A percentile compares a stretch with the other conserved stretches of the same genome.
Evolutionary conservation across 2,329 filamentous ascomycete species (phyloP).

Genomic region (Microsporum audouinii): DNA sequence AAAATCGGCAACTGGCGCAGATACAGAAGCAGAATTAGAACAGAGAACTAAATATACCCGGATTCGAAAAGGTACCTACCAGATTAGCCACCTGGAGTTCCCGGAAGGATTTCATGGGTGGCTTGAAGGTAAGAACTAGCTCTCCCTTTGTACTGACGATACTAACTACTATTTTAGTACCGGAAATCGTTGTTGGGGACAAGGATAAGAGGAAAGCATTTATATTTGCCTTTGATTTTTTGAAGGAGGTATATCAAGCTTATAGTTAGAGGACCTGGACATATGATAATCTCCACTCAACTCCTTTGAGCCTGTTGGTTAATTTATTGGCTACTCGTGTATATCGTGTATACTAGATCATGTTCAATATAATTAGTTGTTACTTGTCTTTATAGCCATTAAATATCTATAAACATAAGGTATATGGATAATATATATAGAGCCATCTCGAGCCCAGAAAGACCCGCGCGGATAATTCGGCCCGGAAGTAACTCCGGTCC

Average conservation of each 20-base stretch:
- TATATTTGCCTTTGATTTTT: constrained; percentile 8
- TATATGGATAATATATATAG: no score
- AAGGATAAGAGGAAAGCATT: constrained; percentile 10
- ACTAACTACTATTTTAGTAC: constrained; percentile 10
- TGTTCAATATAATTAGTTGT: neutral
- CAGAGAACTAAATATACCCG: neutral
- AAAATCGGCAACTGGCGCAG: neutral
- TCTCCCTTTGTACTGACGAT: neutral
- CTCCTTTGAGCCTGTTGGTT: neutral
- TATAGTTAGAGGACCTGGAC: neutral
- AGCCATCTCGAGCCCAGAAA: no score
- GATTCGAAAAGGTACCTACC: neutral
- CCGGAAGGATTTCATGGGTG: constrained; percentile 22
- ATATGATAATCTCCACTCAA: neutral
- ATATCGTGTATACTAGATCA: neutral
- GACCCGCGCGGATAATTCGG: neutral
- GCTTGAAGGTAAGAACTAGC: constrained; percentile 15
- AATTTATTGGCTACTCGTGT: neutral
- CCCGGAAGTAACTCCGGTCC: constrained; percentile 1
- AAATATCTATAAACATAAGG: no score
- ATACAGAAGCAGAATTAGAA: neutral
- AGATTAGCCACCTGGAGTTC: neutral
- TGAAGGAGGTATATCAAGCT: constrained; percentile 9
- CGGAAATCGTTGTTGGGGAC: constrained; percentile 12
- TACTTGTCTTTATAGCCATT: no score